A percentile compares a stretch with the other conserved stretches of the same genome.
Conservation (phyloP, 2,329 filamentous ascomycete genomes). For the Fusarium austroafricanum region DNA sequence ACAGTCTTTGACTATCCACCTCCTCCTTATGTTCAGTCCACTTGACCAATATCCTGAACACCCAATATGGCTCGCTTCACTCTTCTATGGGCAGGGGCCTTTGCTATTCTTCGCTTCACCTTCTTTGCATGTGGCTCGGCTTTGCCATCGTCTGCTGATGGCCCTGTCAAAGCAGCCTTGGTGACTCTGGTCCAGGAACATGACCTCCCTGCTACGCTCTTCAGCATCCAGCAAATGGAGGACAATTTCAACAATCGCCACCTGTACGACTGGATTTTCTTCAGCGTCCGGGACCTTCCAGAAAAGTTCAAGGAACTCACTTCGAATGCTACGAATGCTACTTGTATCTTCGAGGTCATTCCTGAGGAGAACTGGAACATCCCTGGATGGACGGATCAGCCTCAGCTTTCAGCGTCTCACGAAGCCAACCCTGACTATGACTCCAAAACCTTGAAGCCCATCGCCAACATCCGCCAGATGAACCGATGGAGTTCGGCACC, state of each 20-base stretch:
- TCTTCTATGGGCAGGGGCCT: conserved; percentile 30
- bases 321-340: conserved; percentile 74
- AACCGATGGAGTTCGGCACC: conserved; percentile 85
- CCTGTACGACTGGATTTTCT: conserved; percentile 90
- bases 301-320: conserved; percentile 80
- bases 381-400: conserved; percentile 54
- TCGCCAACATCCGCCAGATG: conserved; percentile 71
- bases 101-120: conserved; percentile 39
- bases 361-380: conserved; percentile 81
- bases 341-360: conserved; percentile 78
- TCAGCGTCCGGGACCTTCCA: conserved; percentile 83
- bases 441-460: conserved; percentile 2
- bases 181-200: conserved; percentile 49
- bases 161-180: conserved; percentile 48
- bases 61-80: conserved; percentile 33
- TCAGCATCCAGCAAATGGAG: conserved; percentile 66
- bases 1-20: conserved; percentile 9
- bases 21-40: neutral
- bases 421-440: conserved; percentile 5
- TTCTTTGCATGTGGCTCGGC: conserved; percentile 33
- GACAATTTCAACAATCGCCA: conserved; percentile 79
- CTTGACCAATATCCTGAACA: conserved; percentile 8
- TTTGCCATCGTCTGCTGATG: conserved; percentile 37
- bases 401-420: neutral
- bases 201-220: conserved; percentile 49